phyloP scores from a whole-genome alignment of 768 basidiomycete species.

The Pulveroboletus sp. region DNA sequence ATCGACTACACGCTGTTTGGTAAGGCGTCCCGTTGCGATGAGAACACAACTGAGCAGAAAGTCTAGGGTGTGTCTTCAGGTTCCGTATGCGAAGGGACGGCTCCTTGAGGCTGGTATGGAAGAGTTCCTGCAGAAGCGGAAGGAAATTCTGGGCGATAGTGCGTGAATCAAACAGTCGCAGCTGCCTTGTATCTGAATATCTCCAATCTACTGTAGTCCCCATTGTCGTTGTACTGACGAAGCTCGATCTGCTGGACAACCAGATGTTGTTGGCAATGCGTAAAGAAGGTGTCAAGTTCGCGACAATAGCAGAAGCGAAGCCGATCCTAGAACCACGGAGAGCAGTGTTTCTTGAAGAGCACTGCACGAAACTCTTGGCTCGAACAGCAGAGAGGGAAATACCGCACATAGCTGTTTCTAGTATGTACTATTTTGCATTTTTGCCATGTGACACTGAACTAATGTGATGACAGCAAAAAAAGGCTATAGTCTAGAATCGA shows the following conservation, averaged over 20 bases:
- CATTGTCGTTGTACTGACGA: too few relatives aligned
- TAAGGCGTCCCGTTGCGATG: background rate
- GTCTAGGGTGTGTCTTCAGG: background rate
- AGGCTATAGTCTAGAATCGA: background rate
- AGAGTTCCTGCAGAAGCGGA: background rate
- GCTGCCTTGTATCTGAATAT: background rate
- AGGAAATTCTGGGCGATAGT: background rate
- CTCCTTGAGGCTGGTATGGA: background rate
- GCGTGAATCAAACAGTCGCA: background rate
- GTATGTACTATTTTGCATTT: background rate
- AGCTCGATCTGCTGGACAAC: background rate
- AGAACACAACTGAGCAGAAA: background rate
- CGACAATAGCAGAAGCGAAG: background rate
- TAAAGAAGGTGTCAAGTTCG: background rate
- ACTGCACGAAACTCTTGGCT: background rate
- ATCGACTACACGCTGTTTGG: background rate
- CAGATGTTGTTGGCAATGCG: background rate
- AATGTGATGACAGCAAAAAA: background rate
- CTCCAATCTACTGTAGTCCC: background rate
- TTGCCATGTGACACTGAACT: background rate
- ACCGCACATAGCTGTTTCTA: background rate
- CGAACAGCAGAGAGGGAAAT: background rate
- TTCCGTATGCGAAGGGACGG: background rate
- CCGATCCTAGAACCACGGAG: background rate
- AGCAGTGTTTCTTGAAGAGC: background rate